Conservation (phyloP, 257 asterid genomes). For the Nicotiana noctiflora region DNA sequence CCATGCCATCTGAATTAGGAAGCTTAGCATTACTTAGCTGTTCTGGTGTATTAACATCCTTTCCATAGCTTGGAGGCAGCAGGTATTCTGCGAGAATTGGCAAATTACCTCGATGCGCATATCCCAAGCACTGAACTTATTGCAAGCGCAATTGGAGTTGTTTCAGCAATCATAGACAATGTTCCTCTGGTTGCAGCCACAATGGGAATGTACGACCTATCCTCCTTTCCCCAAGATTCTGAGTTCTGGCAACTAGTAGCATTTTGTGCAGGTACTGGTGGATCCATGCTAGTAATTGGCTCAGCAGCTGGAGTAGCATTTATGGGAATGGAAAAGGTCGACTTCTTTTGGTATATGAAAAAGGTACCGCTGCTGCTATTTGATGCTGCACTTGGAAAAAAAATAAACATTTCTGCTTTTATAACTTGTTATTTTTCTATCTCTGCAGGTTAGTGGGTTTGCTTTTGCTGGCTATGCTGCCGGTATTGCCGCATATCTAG, state of each 20-base stretch:
- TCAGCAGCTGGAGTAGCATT: constrained; percentile 98
- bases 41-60: constrained; percentile 6
- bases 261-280: constrained; percentile 95
- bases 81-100: constrained; percentile 82
- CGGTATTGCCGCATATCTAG: constrained; percentile 83
- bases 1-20: neutral
- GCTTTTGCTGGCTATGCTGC: constrained; percentile 99
- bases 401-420: neutral
- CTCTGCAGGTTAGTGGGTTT: constrained; percentile 87
- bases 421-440: neutral
- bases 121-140: constrained; percentile 60
- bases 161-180: constrained; percentile 87
- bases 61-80: constrained; percentile 83
- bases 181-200: constrained; percentile 97
- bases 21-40: neutral
- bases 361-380: constrained; percentile 45
- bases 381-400: neutral
- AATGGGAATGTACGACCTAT: constrained; percentile 93
- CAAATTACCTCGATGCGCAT: constrained; percentile 85
- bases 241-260: constrained; percentile 98
- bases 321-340: constrained; percentile 97
- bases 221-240: constrained; percentile 76
- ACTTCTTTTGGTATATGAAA: constrained; percentile 89
- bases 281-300: constrained; percentile 89
- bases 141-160: constrained; percentile 88